Evolutionary conservation across 2,329 filamentous ascomycete species (phyloP).

Genomic region (Trichoderma sp.): DNA sequence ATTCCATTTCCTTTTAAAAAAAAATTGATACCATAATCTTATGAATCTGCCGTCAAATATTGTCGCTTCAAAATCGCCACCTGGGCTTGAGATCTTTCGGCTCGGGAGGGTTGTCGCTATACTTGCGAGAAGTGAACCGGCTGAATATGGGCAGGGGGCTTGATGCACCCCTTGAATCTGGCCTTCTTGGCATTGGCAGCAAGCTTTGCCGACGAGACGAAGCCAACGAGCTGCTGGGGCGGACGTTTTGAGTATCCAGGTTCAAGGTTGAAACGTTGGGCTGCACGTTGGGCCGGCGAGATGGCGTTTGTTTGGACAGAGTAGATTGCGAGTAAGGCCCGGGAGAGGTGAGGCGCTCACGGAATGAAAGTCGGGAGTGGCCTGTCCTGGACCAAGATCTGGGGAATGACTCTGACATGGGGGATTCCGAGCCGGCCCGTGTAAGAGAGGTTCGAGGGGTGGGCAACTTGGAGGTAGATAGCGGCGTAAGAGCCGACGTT

Average conservation of each 20-base stretch:
- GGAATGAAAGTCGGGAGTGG: conserved; percentile 55
- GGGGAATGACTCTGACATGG: conserved; percentile 45
- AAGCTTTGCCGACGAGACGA: conserved; percentile 57
- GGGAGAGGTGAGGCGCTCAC: conserved; percentile 56
- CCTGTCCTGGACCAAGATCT: conserved; percentile 50
- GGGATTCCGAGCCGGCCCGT: conserved; percentile 54
- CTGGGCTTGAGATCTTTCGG: conserved; percentile 52
- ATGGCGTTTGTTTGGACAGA: conserved; percentile 53
- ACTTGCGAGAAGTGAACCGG: conserved; percentile 49
- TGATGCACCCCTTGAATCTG: conserved; percentile 47
- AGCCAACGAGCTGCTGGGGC: conserved; percentile 62
- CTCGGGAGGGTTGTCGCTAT: conserved; percentile 44
- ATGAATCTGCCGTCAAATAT: conserved; percentile 5
- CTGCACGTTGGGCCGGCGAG: conserved; percentile 58
- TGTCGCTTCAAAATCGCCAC: conserved; percentile 43
- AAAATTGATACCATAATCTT: conserved; percentile 5
- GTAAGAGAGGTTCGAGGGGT: conserved; percentile 52
- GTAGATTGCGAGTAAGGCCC: conserved; percentile 53
- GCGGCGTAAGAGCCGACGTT: conserved; percentile 48
- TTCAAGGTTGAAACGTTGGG: conserved; percentile 46
- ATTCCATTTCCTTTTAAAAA: neutral
- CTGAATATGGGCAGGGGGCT: conserved; percentile 54
- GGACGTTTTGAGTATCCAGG: conserved; percentile 41
- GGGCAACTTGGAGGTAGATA: conserved; percentile 54
- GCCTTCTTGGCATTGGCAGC: conserved; percentile 52